Evolutionary conservation across 2,329 filamentous ascomycete genomes (phyloP).

Genomic region (Scopulariopsis brevicaulis): DNA sequence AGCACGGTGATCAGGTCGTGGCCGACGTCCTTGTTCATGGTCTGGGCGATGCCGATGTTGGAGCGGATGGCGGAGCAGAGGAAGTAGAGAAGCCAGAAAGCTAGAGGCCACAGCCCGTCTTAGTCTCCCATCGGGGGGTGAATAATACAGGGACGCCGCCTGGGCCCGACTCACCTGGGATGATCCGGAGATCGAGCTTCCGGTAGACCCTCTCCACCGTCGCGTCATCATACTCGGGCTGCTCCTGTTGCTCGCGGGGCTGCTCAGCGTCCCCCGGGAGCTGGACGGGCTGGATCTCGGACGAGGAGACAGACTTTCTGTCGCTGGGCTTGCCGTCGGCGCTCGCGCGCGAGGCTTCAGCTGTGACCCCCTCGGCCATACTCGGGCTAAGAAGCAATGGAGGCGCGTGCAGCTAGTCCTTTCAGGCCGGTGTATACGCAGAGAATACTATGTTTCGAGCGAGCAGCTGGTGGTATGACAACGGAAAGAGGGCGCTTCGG

Average conservation of each 20-base stretch:
- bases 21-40: conserved; percentile 63
- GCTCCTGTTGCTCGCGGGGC: conserved; percentile 3
- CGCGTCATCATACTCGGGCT: conserved; percentile 33
- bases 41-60: conserved; percentile 88
- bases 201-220: conserved; percentile 43
- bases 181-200: conserved; percentile 48
- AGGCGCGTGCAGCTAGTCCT: conserved; percentile 28
- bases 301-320: background rate
- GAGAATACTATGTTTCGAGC: background rate
- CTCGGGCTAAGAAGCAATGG: conserved; percentile 38
- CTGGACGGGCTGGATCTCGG: background rate
- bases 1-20: conserved; percentile 70
- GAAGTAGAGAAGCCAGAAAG: conserved; percentile 87
- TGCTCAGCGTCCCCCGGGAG: background rate
- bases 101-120: conserved; percentile 20
- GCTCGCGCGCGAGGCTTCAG: conserved; percentile 16
- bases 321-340: conserved; percentile 16
- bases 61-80: conserved; percentile 85
- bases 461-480: background rate
- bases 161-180: conserved; percentile 39
- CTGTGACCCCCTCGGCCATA: conserved; percentile 27
- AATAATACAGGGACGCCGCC: background rate
- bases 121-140: background rate
- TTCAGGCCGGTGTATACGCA: background rate
- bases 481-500: background rate